A percentile compares a stretch with the other conserved stretches of the same genome.
These are phyloP conservation scores for Lactifluus pinguis DNA, from an alignment of 768 basidiomycete species.

Conservation along the genomic window DNA sequence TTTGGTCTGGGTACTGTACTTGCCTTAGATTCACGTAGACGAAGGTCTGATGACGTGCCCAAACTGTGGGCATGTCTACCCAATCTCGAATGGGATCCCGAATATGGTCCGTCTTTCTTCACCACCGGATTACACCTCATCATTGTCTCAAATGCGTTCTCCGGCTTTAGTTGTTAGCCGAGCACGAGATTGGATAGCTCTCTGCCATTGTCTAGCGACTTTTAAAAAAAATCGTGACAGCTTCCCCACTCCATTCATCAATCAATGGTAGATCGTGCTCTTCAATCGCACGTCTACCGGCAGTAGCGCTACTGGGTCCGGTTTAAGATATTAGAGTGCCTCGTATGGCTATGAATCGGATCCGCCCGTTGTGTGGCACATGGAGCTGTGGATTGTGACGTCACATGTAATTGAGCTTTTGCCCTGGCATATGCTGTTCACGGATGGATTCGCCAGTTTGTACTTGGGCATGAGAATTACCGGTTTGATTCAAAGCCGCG, in stretches of 20 bases:
- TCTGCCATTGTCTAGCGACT: background rate
- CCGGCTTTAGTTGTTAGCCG: conserved; percentile 63
- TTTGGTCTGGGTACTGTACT: no score
- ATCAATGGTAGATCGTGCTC: background rate
- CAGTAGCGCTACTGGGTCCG: background rate
- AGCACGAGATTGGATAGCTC: conserved; percentile 70
- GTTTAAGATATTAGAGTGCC: background rate
- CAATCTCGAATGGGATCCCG: conserved; percentile 89
- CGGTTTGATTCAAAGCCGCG: no score
- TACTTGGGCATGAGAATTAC: no score
- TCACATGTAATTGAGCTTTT: no score
- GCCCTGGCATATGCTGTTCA: no score
- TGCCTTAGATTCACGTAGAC: conserved; percentile 74
- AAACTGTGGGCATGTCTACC: conserved; percentile 83
- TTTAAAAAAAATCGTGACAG: background rate
- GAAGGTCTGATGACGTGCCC: conserved; percentile 92
- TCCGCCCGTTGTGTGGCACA: no score
- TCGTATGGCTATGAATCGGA: background rate
- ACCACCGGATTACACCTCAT: no score
- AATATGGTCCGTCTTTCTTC: conserved; percentile 66
- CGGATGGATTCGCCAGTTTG: no score
- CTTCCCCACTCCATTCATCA: background rate
- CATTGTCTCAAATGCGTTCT: background rate
- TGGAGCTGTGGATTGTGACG: no score
- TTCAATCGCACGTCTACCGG: no score